Conservation (phyloP, 2,329 filamentous ascomycete species). For the Neurospora sp. region DNA sequence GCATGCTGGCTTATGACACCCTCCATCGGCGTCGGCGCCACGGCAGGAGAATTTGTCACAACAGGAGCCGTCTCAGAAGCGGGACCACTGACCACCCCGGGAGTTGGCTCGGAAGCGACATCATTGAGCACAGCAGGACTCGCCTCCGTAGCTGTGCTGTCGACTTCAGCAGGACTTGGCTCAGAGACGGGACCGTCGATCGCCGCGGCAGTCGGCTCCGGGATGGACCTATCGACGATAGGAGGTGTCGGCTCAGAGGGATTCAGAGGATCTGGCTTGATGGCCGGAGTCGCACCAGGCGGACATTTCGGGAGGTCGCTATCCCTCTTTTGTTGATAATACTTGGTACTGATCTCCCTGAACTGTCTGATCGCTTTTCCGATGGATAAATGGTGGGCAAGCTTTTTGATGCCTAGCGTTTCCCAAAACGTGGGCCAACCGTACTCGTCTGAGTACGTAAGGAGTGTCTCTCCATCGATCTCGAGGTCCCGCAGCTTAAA, state of each 20-base stretch:
- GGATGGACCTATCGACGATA: neutral
- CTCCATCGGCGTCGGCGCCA: neutral
- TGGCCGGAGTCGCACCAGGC: neutral
- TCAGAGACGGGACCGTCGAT: neutral
- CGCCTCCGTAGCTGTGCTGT: neutral
- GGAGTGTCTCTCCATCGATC: slow-evolving; percentile 54
- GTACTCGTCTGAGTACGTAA: slow-evolving; percentile 44
- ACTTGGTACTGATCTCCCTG: slow-evolving; percentile 39
- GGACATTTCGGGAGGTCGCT: neutral
- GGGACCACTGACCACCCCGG: neutral
- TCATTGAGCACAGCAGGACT: neutral
- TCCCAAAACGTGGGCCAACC: slow-evolving; percentile 35
- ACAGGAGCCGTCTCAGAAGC: neutral
- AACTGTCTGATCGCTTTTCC: slow-evolving; percentile 48
- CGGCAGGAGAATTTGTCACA: neutral
- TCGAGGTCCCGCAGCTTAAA: slow-evolving; percentile 47
- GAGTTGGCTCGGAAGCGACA: neutral
- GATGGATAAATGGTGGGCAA: slow-evolving; percentile 49
- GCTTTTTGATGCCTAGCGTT: slow-evolving; percentile 45
- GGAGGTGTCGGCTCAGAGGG: neutral
- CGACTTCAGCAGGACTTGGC: neutral
- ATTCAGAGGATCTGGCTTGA: neutral
- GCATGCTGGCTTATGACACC: neutral
- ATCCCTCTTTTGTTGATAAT: slow-evolving; percentile 16
- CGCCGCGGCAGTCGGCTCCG: neutral